A percentile compares a stretch with the other conserved stretches of the same genome.
These are phyloP conservation scores for Cajanus cajan DNA, from an alignment of 306 rosid species.

Conservation along the genomic window DNA sequence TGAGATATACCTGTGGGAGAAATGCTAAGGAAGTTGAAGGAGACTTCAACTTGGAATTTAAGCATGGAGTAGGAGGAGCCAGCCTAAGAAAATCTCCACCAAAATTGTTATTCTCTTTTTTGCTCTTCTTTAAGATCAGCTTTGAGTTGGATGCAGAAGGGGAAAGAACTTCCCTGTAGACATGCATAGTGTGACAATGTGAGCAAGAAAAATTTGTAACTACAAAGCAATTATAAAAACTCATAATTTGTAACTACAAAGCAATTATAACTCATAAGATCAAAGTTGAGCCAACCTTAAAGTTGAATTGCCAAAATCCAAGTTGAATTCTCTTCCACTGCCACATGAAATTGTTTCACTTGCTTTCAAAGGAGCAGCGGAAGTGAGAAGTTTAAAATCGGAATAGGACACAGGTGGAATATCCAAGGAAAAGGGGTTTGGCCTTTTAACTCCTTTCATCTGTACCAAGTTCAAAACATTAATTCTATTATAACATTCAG, in stretches of 20 bases:
- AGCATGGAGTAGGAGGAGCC: neutral
- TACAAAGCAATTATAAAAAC: neutral
- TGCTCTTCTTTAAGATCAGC: neutral
- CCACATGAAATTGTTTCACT: neutral
- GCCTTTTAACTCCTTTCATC: neutral
- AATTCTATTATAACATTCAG: neutral
- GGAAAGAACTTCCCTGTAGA: neutral
- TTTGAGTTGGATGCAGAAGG: neutral
- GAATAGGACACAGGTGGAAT: neutral
- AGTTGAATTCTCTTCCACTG: neutral
- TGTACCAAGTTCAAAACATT: neutral
- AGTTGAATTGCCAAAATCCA: constrained; percentile 1
- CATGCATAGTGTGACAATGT: neutral
- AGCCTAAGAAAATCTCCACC: neutral
- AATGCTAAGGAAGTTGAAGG: neutral
- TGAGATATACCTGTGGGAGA: neutral
- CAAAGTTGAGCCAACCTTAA: neutral
- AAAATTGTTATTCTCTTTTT: neutral
- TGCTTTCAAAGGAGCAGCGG: neutral
- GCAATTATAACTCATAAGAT: neutral
- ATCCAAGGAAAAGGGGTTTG: neutral
- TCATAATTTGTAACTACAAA: neutral
- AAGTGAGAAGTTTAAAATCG: neutral
- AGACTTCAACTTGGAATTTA: neutral
- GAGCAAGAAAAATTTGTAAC: neutral